Percentiles rank a stretch among this genome's conserved stretches.
phyloP scores from a whole-genome alignment of 345 rosid genomes.

The Isatis tinctoria region DNA sequence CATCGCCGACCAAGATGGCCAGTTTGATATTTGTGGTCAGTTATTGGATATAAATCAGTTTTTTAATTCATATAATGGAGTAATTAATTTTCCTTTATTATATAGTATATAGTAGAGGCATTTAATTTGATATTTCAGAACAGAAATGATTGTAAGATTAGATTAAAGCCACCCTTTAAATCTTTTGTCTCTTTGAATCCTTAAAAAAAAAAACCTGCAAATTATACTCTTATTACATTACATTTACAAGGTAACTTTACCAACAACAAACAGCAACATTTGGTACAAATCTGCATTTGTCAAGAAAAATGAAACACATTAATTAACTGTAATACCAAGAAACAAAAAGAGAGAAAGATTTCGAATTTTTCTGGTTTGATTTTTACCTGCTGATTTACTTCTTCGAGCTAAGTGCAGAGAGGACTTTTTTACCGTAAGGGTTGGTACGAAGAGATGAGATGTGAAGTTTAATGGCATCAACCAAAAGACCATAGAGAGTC shows the following conservation, averaged over 20 bases:
- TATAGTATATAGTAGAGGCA: neutral
- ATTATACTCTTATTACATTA: slow-evolving; percentile 37
- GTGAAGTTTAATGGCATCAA: slow-evolving; percentile 63
- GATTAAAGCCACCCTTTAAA: slow-evolving; percentile 11
- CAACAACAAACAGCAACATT: slow-evolving; percentile 23
- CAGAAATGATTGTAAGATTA: neutral
- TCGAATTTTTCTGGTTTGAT: neutral
- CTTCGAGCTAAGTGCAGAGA: slow-evolving; percentile 57
- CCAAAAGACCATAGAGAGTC: slow-evolving; percentile 45
- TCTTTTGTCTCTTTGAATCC: neutral
- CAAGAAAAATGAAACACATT: neutral
- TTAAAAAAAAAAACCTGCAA: slow-evolving; percentile 11
- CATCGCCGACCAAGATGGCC: neutral
- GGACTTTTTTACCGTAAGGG: slow-evolving; percentile 83
- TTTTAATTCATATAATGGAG: neutral
- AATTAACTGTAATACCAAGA: neutral
- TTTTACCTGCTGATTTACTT: slow-evolving; percentile 42
- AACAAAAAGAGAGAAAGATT: neutral
- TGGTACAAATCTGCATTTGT: slow-evolving; percentile 25
- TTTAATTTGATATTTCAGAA: neutral
- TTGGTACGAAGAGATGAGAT: slow-evolving; percentile 59
- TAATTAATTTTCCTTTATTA: neutral
- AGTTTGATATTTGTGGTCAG: neutral
- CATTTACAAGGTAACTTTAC: slow-evolving; percentile 36
- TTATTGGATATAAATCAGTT: neutral